Evolutionary conservation across 345 rosid species (phyloP).

Genomic region (Microcos paniculata): DNA sequence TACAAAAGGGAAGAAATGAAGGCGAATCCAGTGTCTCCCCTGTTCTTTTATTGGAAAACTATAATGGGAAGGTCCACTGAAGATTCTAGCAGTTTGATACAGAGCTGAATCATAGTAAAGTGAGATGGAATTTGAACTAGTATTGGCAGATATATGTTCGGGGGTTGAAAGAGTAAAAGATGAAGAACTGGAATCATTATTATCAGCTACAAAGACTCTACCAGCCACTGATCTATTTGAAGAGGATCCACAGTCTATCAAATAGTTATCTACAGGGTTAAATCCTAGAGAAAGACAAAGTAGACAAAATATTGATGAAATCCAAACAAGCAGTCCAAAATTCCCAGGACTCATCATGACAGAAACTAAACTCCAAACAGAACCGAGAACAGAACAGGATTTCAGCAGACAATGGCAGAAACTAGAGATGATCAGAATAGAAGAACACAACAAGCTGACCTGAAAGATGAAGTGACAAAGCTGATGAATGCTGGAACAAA

Average conservation of each 20-base stretch:
- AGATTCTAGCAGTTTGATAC: constrained; percentile 57
- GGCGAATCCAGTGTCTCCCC: constrained; percentile 74
- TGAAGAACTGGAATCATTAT: constrained; percentile 4
- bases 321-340: constrained; percentile 23
- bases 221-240: constrained; percentile 37
- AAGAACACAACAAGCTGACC: constrained; percentile 1
- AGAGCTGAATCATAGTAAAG: constrained; percentile 38
- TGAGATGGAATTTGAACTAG: constrained; percentile 27
- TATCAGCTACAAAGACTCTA: constrained; percentile 52
- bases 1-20: constrained; percentile 62
- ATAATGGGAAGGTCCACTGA: constrained; percentile 40
- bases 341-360: constrained; percentile 32
- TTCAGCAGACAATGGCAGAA: background rate
- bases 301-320: constrained; percentile 31
- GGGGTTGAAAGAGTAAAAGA: constrained; percentile 28
- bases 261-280: constrained; percentile 43
- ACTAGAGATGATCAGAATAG: constrained; percentile 1
- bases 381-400: background rate
- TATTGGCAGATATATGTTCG: constrained; percentile 17
- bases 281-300: constrained; percentile 41
- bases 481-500: no score
- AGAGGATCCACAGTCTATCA: constrained; percentile 72
- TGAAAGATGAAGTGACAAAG: no score
- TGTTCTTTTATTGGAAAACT: constrained; percentile 43
- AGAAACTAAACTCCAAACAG: background rate